Conservation (phyloP, 176 grass and related monocot species). For the Lolium rigidum region DNA sequence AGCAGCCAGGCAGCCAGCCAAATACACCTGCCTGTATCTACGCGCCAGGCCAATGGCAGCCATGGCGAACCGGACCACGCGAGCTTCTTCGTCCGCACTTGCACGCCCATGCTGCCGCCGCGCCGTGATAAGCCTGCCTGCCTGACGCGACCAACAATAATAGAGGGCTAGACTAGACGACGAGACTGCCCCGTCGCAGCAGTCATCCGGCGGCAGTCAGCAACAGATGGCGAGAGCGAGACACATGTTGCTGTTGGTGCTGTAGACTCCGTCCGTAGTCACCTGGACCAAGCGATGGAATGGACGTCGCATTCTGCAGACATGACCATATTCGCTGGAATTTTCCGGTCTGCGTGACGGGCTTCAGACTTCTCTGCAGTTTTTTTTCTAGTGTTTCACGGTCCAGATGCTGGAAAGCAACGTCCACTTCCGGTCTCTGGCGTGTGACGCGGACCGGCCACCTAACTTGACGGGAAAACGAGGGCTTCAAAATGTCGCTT, state of each 20-base stretch:
- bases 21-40: not conserved
- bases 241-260: constrained; percentile 7
- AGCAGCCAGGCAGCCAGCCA: not conserved
- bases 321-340: not conserved
- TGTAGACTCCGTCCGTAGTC: not conserved
- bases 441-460: constrained; percentile 31
- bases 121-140: constrained; percentile 15
- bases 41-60: constrained; percentile 20
- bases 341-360: not conserved
- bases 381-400: not conserved
- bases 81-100: not conserved
- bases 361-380: not conserved
- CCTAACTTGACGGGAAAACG: constrained; percentile 25
- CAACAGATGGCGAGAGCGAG: not conserved
- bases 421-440: not conserved
- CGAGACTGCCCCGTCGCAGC: not conserved
- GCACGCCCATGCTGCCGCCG: constrained; percentile 14
- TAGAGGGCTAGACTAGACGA: not conserved
- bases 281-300: not conserved
- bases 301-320: constrained; percentile 17
- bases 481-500: not conserved
- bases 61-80: constrained; percentile 37
- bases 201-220: not conserved
- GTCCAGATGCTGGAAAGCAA: not conserved
- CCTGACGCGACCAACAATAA: constrained; percentile 8